Conservation (phyloP, 805 yeast genomes). For the Yueomyces sp. region DNA sequence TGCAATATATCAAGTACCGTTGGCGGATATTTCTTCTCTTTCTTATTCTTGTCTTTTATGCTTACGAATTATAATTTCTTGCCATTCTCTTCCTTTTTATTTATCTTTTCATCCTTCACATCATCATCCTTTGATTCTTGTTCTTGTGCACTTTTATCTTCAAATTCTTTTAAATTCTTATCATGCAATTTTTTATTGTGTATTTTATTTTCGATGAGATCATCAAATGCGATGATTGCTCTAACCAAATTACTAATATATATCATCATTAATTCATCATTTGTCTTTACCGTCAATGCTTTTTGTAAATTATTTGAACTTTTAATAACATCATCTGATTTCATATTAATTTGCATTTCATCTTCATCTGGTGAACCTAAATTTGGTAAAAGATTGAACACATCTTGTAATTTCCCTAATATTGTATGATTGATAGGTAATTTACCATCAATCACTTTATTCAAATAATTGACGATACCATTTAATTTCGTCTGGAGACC, state of each 20-base stretch:
- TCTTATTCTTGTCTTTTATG: too few relatives aligned
- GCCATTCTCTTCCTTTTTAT: too few relatives aligned
- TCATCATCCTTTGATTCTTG: too few relatives aligned
- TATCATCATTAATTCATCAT: conserved; percentile 90
- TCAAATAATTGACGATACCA: conserved; percentile 67
- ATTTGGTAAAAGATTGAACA: conserved; percentile 86
- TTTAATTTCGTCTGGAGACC: conserved; percentile 70
- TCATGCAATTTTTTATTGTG: conserved; percentile 44
- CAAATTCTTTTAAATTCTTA: too few relatives aligned
- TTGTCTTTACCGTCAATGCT: conserved; percentile 85
- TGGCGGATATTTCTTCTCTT: too few relatives aligned
- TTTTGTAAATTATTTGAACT: conserved; percentile 42
- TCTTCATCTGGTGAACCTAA: conserved; percentile 30
- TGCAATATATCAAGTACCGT: too few relatives aligned
- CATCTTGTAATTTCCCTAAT: conserved; percentile 85
- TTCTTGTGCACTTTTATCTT: too few relatives aligned
- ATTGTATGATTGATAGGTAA: conserved; percentile 85
- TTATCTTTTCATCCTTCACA: too few relatives aligned
- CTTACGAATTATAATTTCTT: too few relatives aligned
- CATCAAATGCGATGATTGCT: conserved; percentile 92
- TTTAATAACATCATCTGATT: conserved; percentile 19
- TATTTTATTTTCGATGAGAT: conserved; percentile 89
- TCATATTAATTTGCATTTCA: conserved; percentile 14
- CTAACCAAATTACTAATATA: conserved; percentile 83
- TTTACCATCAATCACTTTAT: conserved; percentile 53